Base-by-base conservation (phyloP, 306 rosid genomes). In the Cicer yamashitae region DNA sequence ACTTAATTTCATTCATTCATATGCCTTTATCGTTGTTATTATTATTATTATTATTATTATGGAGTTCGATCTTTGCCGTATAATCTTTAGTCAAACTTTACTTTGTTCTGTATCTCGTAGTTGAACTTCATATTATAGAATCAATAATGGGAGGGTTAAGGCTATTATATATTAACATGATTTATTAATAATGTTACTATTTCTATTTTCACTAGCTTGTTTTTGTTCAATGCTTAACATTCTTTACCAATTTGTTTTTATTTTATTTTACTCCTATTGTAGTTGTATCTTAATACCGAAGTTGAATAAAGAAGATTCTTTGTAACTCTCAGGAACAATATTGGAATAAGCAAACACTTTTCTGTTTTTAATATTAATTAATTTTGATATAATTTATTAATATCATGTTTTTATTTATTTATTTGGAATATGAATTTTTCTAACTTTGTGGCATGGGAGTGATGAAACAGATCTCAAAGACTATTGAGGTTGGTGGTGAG, bases 381-480 rank as follows among this genome's bases (percentile, higher is more conserved):
- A 9, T 22, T 8, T 71, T 30, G 6, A 67, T 39, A 13, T 43
- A 6, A 34, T 58, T 25, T 57, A 54, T 67, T 56, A 10, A 46
- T 47, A 8, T 48, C 46, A n/a, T 45, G 11, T 6, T 45, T 67
- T 30, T 10, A 30, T 7, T 14, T 30, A 30, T 69, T 20, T 40
- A 0, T 8, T 5, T 70, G 60, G 1, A 51, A 14, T 51, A 8
- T 6, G 0, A 44, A 40, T 44, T 58, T 38, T 6, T 56, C 40
- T 57, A 51, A 47, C 70, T 87, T 8, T 37, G 12, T 75, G 76
- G 30, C 18, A 34, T 48, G 58, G 18, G 47, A 50, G 38, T 75
- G 44, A 13, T 74, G 81, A 79, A 77, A 57, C 83, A 84, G 85
- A 78, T 81, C 83, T 78, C 68, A 11, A 67, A 30, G 39, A 41